Base-by-base conservation (phyloP, 2,329 filamentous ascomycete genomes). In the Aspergillus ochraceoroseus region DNA sequence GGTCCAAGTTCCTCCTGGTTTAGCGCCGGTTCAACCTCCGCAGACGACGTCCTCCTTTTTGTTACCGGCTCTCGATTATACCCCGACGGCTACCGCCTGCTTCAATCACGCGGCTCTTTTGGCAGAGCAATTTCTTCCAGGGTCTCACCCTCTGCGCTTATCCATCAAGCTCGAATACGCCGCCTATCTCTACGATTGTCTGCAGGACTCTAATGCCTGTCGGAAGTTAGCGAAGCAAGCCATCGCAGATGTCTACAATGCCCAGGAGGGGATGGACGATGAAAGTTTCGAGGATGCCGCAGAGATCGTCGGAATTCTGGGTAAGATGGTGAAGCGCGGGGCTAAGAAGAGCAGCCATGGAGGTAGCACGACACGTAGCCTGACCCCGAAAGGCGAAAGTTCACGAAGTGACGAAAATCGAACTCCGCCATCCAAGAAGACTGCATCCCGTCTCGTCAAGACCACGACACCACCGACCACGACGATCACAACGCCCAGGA, bases 221-320 rank as follows among this genome's bases (percentile, higher is more conserved):
- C 77, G 89, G 20, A 76, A 77, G 38, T 65, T 95, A 9, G 90
- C 92, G 7, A 83, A 86, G 55, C 76, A 82, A 25, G 87, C 89
- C 2, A 92, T 96, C 46, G 77, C 85, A 28, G 87, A 95, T 54
- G 90, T 95, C 1, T 95, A 95, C 59, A 84, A 88, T 42, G 87
- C 88, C 1, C 81, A 84, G 38, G 89, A 95, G 63, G 87, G 86
- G 13, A 90, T 96, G 80, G 87, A 94, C 44, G 89, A 96, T 57
- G 87, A 94, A 52, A 94, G 92, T 72, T 98, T 95, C 60, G 80
- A 85, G 50, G 92, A 96, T 62, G 87, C 89, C 0, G 88, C 87
- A 43, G 85, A 90, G 56, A 74, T 95, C 8, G 89, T 96, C 6
- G 83, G 85, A 1, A 82, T 92, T 0, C 65, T 96, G 1, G 87